Evolutionary conservation across 176 grass and related monocot species (phyloP).

Genomic region (Carex parvula): DNA sequence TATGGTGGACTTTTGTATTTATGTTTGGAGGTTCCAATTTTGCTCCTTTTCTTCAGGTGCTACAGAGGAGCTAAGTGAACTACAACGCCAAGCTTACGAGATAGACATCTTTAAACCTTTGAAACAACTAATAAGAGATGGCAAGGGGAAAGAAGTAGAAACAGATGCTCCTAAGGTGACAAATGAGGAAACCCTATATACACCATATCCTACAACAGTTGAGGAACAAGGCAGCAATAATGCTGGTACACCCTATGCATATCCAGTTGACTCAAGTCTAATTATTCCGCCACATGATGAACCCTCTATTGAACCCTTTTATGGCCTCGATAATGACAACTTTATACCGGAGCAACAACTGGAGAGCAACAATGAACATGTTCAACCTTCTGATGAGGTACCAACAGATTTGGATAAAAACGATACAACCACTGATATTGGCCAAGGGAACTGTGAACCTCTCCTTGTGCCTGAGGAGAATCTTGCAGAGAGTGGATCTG

Average conservation of each 20-base stretch:
- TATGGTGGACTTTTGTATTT: background rate
- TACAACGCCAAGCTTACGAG: slow-evolving; percentile 46
- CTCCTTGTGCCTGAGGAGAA: slow-evolving; percentile 29
- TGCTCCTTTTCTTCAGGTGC: slow-evolving; percentile 45
- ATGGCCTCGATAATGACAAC: slow-evolving; percentile 21
- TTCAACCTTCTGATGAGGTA: slow-evolving; percentile 12
- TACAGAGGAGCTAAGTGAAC: slow-evolving; percentile 51
- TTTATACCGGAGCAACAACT: slow-evolving; percentile 20
- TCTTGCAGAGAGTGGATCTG: slow-evolving; percentile 2
- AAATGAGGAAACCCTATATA: slow-evolving; percentile 2
- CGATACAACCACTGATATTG: background rate
- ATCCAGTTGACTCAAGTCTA: slow-evolving; percentile 10
- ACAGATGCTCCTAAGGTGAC: background rate
- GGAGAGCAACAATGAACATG: slow-evolving; percentile 6
- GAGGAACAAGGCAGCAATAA: slow-evolving; percentile 20
- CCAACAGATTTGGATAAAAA: slow-evolving; percentile 37
- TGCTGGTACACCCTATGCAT: slow-evolving; percentile 20
- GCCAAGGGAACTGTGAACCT: slow-evolving; percentile 7
- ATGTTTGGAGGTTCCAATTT: slow-evolving; percentile 5
- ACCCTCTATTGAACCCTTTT: background rate
- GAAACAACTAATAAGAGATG: slow-evolving; percentile 23
- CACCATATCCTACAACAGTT: background rate
- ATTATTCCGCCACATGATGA: slow-evolving; percentile 8
- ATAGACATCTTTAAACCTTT: slow-evolving; percentile 30
- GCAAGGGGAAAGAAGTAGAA: slow-evolving; percentile 22